Conservation (phyloP, 495 filamentous ascomycete species). For the Annulohypoxylon maeteangense region DNA sequence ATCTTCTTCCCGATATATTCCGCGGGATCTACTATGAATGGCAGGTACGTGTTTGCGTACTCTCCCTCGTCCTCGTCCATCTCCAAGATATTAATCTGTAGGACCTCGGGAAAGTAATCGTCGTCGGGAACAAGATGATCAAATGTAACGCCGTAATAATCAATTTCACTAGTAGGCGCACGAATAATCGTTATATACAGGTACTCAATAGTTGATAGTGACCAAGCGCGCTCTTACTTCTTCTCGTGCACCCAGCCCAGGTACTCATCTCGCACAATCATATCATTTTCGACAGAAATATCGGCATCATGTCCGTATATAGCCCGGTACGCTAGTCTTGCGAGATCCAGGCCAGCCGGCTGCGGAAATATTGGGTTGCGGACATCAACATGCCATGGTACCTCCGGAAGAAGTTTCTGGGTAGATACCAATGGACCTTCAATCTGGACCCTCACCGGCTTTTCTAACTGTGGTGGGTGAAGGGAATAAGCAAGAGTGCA, state of each 20-base stretch:
- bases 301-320: conserved; percentile 43
- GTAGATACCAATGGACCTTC: conserved; percentile 46
- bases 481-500: conserved; percentile 25
- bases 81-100: conserved; percentile 43
- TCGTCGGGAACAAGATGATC: conserved; percentile 51
- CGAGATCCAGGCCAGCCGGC: conserved; percentile 44
- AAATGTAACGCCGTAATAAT: conserved; percentile 56
- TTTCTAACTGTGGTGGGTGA: conserved; percentile 42
- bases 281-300: conserved; percentile 39
- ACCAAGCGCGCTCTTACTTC: no score
- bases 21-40: conserved; percentile 46
- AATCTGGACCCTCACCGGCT: conserved; percentile 49
- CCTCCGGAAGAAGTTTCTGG: conserved; percentile 44
- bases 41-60: conserved; percentile 47
- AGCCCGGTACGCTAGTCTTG: conserved; percentile 40
- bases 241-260: conserved; percentile 21
- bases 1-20: conserved; percentile 54
- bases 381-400: conserved; percentile 38
- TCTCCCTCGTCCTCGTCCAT: conserved; percentile 45
- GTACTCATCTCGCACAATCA: conserved; percentile 42
- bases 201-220: no score
- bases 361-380: conserved; percentile 37
- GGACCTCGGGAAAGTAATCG: conserved; percentile 49
- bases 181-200: no score
- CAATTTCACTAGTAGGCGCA: conserved; percentile 42